Conservation (phyloP, 768 basidiomycete genomes). For the Gautieria morchelliformis region DNA sequence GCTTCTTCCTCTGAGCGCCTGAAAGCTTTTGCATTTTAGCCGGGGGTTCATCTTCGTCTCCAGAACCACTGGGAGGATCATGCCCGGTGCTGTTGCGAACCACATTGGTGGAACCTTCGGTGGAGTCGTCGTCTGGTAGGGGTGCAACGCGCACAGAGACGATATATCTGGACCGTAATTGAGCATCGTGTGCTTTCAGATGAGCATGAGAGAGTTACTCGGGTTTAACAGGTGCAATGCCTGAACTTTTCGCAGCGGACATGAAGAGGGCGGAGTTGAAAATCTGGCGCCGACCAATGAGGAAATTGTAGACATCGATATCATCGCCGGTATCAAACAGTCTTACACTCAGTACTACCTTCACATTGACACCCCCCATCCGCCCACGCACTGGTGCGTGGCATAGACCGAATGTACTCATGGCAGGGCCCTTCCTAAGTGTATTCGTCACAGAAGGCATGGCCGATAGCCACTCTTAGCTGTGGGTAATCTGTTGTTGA, state of each 20-base stretch:
- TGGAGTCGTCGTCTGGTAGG: conserved; percentile 47
- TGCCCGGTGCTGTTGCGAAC: conserved; percentile 12
- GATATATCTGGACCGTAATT: neutral
- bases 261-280: neutral
- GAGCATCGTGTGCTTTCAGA: neutral
- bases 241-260: conserved; percentile 15
- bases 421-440: too few species aligned
- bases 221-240: conserved; percentile 44
- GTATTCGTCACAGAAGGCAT: too few species aligned
- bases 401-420: too few species aligned
- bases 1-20: conserved; percentile 31
- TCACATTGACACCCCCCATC: too few species aligned
- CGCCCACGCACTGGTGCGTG: too few species aligned
- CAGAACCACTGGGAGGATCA: neutral
- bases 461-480: too few species aligned
- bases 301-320: too few species aligned
- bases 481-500: too few species aligned
- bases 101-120: conserved; percentile 47
- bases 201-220: conserved; percentile 29
- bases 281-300: too few species aligned
- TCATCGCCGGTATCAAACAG: too few species aligned
- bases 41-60: conserved; percentile 9
- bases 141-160: conserved; percentile 19
- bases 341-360: too few species aligned
- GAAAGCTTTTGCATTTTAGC: conserved; percentile 19